Conservation (phyloP, 2,329 filamentous ascomycete species). For the Exophiala dermatitidis region DNA sequence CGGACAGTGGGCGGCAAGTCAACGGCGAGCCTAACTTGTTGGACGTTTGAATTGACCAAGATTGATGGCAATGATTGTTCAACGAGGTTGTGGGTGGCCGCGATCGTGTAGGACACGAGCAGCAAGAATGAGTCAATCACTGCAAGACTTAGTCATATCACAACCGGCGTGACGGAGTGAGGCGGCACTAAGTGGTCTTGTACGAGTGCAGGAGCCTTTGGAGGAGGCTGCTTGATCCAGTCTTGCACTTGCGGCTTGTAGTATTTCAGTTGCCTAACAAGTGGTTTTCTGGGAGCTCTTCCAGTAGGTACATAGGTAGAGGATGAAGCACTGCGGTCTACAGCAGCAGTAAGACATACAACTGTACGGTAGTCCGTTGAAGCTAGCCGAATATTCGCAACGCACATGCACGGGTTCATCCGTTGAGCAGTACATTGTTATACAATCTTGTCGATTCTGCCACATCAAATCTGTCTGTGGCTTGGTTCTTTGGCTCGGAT, state of each 20-base stretch:
- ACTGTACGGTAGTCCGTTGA: no score
- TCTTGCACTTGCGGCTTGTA: background rate
- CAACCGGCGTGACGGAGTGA: background rate
- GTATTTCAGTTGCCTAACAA: background rate
- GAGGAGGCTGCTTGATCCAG: background rate
- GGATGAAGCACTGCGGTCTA: no score
- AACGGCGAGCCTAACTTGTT: slow-evolving; percentile 24
- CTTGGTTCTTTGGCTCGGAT: no score
- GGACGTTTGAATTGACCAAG: slow-evolving; percentile 14
- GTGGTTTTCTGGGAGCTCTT: no score
- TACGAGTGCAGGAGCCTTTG: background rate
- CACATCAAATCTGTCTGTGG: no score
- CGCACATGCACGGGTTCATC: no score
- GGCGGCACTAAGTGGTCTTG: background rate
- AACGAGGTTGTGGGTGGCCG: background rate
- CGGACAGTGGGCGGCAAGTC: slow-evolving; percentile 26
- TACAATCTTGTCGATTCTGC: no score
- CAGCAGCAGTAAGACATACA: no score
- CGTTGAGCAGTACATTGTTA: background rate
- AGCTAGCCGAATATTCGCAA: no score
- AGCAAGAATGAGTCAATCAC: background rate
- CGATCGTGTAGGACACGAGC: background rate
- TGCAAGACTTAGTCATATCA: background rate
- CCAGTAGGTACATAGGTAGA: no score
- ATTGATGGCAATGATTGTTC: background rate